Evolutionary conservation across 1,139 yeast species (phyloP), one percentile per base, ranked within the genome.

Genomic region (Suhomyces anneliseae): DNA sequence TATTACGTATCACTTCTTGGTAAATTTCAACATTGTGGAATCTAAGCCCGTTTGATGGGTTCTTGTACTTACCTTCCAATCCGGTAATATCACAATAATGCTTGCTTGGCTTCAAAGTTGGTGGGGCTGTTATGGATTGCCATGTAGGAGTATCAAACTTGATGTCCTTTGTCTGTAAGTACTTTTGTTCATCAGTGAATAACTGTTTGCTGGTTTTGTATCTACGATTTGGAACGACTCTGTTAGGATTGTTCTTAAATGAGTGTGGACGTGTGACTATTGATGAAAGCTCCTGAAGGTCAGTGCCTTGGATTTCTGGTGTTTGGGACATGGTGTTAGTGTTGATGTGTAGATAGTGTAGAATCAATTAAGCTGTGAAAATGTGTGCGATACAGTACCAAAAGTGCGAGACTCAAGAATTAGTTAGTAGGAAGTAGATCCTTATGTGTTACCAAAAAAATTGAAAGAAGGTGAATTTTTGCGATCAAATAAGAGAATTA

Each of bases 1-100:
- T 81, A 52, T 82, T 81, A 62, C 83, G 84, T 50, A 87, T 81
- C 27, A 90, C 87, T 50, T 85, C 79, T 47, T 85, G 87, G 65
- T 82, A 93, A 33, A 95, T 84, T 65, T 93, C 99, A 43, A 82
- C 83, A 61, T 93, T 85, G 67, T 88, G 83, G 65, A 83, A 93
- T 47, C 97, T 72, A 50, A 93, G 71, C 38, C 89, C 87, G 59
- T 84, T 88, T 11, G 85, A 74, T 0, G 95, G 95, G 38, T 87
- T 79, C 61, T 80, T 85, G 71, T 93, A 93, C 40, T 69, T 77
- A 0, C 92, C 95, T 45, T 82, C 85, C 27, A 93, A 72, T 0
- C 99, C 99, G 0, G 99, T 93, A 44, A 93, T 83, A 65, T 93
- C 99, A 69, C 99, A 93, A 69, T 90, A 93, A 58, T 83, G 85